Base-by-base conservation (phyloP, 768 basidiomycete species). In the Trametes cingulata region DNA sequence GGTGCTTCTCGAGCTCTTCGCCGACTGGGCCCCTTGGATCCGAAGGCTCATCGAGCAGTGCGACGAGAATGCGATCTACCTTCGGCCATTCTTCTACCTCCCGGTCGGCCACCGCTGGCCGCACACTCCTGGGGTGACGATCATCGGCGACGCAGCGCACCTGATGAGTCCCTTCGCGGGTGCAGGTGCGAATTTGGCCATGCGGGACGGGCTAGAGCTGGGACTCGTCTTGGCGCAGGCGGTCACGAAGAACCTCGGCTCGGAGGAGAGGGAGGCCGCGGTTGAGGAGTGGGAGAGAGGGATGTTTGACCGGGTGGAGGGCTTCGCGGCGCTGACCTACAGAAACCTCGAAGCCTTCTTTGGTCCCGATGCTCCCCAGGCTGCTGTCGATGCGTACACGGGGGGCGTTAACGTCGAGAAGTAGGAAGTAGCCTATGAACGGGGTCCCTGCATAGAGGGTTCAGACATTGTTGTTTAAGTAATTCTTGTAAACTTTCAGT, bases 151-250 rank as follows among this genome's bases (percentile, higher is more conserved):
- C 45, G 74, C 76, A 0, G 75, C 75, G 5, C 76, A 78, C 52
- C 61, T 74, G 6, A 76, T 77, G 75, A 63, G 67, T 2, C 76
- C 74, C 3, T 76, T 76, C 58, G 72, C 70, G 0, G 75, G 77
- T 3, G 73, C 73, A 24, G 76, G 77, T 6, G 75, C 70, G 47
- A 77, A 77, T 54, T 69, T 70, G 37, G 73, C 73, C 46, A 69
- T 74, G 73, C 53, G 61, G 7, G 73, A 73, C 41, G 72, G 54
- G 33, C 55, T 58, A 13, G 63, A 67, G 47, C 47, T 65, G 15
- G 58, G 63, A 17, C 48, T 61, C 8, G 60, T 49, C 13, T 37
- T 62, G 8, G 58, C 47, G 45, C 55, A 57, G 17, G 47, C 45
- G 19, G 25, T 56, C 10, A 47, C 50, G 47, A 36, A 52, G 20